Evolutionary conservation across 192 early-diverging fungal species (phyloP).

Genomic region (Coemansia sp.): DNA sequence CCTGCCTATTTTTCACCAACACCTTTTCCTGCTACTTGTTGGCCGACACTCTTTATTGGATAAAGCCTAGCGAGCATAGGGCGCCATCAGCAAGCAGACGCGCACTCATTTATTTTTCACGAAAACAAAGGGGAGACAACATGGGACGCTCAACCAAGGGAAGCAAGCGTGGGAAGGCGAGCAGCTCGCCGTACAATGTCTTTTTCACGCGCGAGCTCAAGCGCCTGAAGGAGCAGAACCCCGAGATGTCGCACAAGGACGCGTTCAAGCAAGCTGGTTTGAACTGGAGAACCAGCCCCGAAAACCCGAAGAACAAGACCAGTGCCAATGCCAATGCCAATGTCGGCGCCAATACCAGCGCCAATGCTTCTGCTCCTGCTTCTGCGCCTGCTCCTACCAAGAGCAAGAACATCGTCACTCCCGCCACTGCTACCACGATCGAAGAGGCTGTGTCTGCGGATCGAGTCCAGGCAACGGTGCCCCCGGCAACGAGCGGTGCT

Average conservation of each 20-base stretch:
- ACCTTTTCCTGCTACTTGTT: no score
- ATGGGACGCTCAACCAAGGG: constrained; percentile 17
- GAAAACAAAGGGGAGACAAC: background rate
- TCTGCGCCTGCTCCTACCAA: background rate
- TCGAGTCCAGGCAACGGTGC: background rate
- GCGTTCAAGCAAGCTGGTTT: constrained; percentile 49
- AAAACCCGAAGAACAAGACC: constrained; percentile 44
- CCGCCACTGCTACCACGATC: constrained; percentile 5
- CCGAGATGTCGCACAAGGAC: constrained; percentile 43
- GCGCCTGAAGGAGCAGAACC: constrained; percentile 41
- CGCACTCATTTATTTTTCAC: background rate
- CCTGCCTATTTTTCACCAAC: no score
- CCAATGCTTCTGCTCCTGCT: constrained; percentile 8
- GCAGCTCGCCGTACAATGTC: constrained; percentile 24
- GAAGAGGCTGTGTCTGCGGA: background rate
- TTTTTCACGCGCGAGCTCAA: constrained; percentile 48
- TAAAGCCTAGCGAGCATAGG: no score
- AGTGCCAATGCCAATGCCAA: background rate
- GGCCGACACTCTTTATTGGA: background rate
- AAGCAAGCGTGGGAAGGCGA: constrained; percentile 23
- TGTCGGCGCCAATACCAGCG: background rate
- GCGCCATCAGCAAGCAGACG: no score
- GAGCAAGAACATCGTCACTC: background rate
- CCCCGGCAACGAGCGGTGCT: background rate
- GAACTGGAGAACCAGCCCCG: constrained; percentile 42